Base-by-base conservation (phyloP, 495 filamentous ascomycete genomes). In the Pseudevernia furfuracea region DNA sequence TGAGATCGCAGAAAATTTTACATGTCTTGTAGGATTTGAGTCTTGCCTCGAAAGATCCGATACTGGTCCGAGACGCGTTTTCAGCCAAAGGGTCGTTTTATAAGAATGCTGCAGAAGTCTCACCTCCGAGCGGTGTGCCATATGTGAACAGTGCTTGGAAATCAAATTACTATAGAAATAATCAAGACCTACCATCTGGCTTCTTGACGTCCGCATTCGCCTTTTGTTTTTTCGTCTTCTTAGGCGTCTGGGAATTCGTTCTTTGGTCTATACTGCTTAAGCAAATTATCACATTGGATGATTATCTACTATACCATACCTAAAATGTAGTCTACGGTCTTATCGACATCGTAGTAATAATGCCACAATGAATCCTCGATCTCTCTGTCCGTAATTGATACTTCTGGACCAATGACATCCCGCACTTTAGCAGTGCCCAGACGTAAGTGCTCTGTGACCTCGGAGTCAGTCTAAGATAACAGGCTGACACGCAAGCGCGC, bases 361-460 rank as follows among this genome's bases (percentile, higher is more conserved):
- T 97, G 84, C 90, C 91, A 98, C 38, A 98, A 74, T 0, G 91
- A 82, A 60, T 97, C 95, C 72, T 96, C 82, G 49, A 96, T 92
- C 64, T 95, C 87, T 39, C 83, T 77, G 57, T 85, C 82, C 28
- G 86, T 84, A 53, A 87, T 80, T 39, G 74, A 72, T 52, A 78
- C 76, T 44, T 80, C 76, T 12, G 69, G 61, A 6, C 82, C 85
- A 14, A 91, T 75, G 11, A 78, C 77, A 25, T 77, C 73, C 65
- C 80, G 80, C 43, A 89, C 82, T 65, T 81, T 71, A 52, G 73
- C 73, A 10, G 83, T 82, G 49, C 85, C 86, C 44, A 77, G 61
- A 36, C 74, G 74, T 80, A 91, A 78, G 58, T 85, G 79, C 63
- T 78, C 83, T 82, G 23, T 59, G 57, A 57, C 32, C 52, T 56